Base-by-base conservation (phyloP, 768 basidiomycete species). In the Rhodotorula kratochvilovae region DNA sequence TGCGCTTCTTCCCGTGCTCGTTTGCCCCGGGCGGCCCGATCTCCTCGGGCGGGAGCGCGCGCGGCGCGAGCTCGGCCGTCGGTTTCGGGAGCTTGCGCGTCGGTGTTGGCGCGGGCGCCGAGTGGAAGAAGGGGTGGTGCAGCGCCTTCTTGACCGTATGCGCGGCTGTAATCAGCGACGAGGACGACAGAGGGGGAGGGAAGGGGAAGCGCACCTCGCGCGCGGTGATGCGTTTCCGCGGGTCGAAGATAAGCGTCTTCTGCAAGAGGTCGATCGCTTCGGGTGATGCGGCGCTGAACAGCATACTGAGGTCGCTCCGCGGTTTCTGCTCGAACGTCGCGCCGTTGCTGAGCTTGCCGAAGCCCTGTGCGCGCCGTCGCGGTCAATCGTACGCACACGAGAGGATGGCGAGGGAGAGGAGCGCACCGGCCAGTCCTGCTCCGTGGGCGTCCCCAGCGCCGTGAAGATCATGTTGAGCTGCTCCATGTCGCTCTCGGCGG, bases 401-500 rank as follows among this genome's bases (percentile, higher is more conserved):
- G 15, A 35, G 19, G 31, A 31, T 10, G 31, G 15, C 8, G 25
- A 23, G 2, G 15, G 21, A 1, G 29, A 5, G 4, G 3, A 7
- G 82, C 87, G 67, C 81, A 92, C 92, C 3, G 94, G 95, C 96
- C 96, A 99, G 33, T 97, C 95, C 62, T 92, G 89, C 79, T 98
- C 96, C 0, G 92, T 90, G 2, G 96, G 96, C 16, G 95, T 94
- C 0, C 96, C 96, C 35, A 99, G 84, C 0, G 95, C 96, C 57
- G 90, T 88, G 79, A 96, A 98, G 62, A 88, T 94, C 46, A 89
- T 91, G 80, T 93, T 94, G 43, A 99, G 82, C 79, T 99, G 96
- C 80, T 96, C 95, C 86, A 99, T 89, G 80, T 98, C 96, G 62
- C 87, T 90, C 75, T 96, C 94, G 27, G 94, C 96, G 3, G 96